Evolutionary conservation across 2,329 filamentous ascomycete genomes (phyloP).

Genomic region (Diaporthe destruens): DNA sequence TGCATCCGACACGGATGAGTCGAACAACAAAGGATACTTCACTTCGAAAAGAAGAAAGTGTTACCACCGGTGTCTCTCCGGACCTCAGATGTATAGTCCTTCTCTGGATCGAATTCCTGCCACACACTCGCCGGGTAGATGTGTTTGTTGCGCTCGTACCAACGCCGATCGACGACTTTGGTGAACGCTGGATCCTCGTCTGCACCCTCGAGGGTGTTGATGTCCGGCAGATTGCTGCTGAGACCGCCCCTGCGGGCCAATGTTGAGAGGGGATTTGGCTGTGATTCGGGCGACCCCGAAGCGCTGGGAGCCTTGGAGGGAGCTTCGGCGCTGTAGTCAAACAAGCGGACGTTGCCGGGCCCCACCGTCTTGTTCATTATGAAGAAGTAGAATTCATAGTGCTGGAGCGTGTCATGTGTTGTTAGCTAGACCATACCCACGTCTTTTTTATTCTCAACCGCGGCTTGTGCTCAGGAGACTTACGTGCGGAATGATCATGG

Average conservation of each 20-base stretch:
- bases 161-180: slow-evolving; percentile 94
- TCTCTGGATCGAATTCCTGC: slow-evolving; percentile 93
- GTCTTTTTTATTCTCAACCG: slow-evolving; percentile 32
- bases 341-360: slow-evolving; percentile 79
- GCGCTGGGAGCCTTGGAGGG: slow-evolving; percentile 46
- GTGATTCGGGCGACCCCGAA: slow-evolving; percentile 11
- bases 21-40: slow-evolving; percentile 39
- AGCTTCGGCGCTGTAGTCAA: slow-evolving; percentile 76
- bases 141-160: slow-evolving; percentile 98
- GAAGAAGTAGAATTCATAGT: slow-evolving; percentile 98
- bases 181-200: slow-evolving; percentile 83
- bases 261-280: slow-evolving; percentile 54
- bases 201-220: slow-evolving; percentile 77
- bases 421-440: slow-evolving; percentile 43
- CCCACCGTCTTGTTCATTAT: slow-evolving; percentile 87
- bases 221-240: slow-evolving; percentile 56
- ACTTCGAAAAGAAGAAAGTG: slow-evolving; percentile 85
- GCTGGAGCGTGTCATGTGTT: slow-evolving; percentile 64
- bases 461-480: slow-evolving; percentile 54
- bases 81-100: slow-evolving; percentile 83
- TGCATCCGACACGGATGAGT: slow-evolving; percentile 1
- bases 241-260: slow-evolving; percentile 52
- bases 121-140: slow-evolving; percentile 97
- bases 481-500: slow-evolving; percentile 94
- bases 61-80: slow-evolving; percentile 90